Base-by-base conservation (phyloP, 257 asterid genomes). In the Perilla frutescens region DNA sequence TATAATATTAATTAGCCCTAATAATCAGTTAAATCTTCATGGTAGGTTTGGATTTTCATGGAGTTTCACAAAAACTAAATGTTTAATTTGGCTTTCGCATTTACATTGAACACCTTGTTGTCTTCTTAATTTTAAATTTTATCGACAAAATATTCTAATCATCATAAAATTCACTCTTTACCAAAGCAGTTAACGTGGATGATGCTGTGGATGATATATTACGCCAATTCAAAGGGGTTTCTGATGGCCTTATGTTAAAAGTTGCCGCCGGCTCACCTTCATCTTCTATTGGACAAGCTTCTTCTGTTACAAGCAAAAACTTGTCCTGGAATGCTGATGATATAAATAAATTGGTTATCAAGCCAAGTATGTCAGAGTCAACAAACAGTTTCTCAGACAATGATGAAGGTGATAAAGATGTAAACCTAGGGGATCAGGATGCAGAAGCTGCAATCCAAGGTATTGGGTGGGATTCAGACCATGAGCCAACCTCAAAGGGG, bases 171-270 rank as follows among this genome's bases (percentile, higher is more conserved):
- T 54, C 62, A 49, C 57, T 62, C 55, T 81, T 71, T 58, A 43
- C 77, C 58, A 8, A 40, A 78, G 70, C 90, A 95, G 99, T 92
- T 67, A 95, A 89, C n/a, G 96, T 95, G 79, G 99, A 95, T 80
- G 99, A 95, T 87, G 98, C 99, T 68, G 72, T 95, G 92, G 99
- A 95, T 87, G 99, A 95, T 79, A 89, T 95, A 70, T 89, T 92
- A 71, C 97, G 99, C 65, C 99, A 95, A 82, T 89, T 95, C 83
- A 95, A 89, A 86, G 99, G 96, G 70, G 99, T 91, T 76, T 94
- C 99, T 53, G 97, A 84, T 82, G 97, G 99, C 62, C 80, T 92
- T 45, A 79, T 82, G 83, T 80, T 84, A 81, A 91, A 90, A 81
- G 94, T 83, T 79, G 86, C 85, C 73, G 86, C 85, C 73, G 89